phyloP scores from a whole-genome alignment of 345 rosid species.

The Geranium rotundifolium region DNA sequence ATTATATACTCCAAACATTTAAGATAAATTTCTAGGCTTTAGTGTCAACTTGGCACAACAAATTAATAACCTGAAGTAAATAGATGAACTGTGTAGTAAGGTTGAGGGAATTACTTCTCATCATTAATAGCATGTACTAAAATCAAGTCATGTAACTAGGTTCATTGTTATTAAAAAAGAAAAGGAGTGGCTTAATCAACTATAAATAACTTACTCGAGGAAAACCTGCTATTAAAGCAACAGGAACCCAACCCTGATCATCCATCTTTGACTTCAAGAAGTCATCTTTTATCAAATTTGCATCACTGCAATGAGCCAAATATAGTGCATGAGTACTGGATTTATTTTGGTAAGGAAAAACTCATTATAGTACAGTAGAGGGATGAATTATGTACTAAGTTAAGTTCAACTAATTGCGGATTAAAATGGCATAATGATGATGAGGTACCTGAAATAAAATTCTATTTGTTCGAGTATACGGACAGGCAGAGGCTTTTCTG shows the following conservation, averaged over 20 bases:
- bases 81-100: neutral
- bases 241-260: conserved; percentile 14
- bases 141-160: neutral
- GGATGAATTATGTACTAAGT: neutral
- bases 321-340: neutral
- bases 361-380: neutral
- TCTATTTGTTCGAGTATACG: conserved; percentile 41
- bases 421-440: neutral
- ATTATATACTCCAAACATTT: neutral
- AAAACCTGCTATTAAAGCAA: conserved; percentile 16
- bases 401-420: neutral
- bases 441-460: conserved; percentile 53
- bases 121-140: neutral
- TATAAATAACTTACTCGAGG: conserved; percentile 14
- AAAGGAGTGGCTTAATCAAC: neutral
- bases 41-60: neutral
- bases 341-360: neutral
- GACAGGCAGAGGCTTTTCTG: conserved; percentile 22
- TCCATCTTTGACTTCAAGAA: conserved; percentile 23
- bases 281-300: conserved; percentile 36
- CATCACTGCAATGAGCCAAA: conserved; percentile 31
- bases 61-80: neutral
- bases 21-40: neutral
- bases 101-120: neutral
- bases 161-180: neutral